Evolutionary conservation across 2,329 filamentous ascomycete genomes (phyloP).

Genomic region (Cercospora beticola): DNA sequence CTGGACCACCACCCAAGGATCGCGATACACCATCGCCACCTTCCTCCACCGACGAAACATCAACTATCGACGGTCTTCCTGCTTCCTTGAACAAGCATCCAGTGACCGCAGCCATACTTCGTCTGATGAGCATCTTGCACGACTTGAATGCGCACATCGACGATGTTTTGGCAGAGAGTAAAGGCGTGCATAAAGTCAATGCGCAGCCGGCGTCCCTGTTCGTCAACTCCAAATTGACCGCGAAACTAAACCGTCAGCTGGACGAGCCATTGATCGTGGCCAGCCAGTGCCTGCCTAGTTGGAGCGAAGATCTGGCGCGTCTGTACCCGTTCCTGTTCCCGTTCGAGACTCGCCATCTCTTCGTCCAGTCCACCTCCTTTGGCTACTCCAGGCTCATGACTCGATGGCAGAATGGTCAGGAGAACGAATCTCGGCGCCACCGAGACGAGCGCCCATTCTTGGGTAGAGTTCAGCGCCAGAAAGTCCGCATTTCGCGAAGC

Average conservation of each 20-base stretch:
- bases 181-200: conserved; percentile 62
- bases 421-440: conserved; percentile 75
- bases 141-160: conserved; percentile 91
- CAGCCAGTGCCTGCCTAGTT: conserved; percentile 90
- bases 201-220: conserved; percentile 88
- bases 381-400: conserved; percentile 97
- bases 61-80: conserved; percentile 62
- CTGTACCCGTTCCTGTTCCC: conserved; percentile 96
- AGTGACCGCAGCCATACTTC: conserved; percentile 81
- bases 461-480: conserved; percentile 88
- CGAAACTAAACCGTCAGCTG: conserved; percentile 93
- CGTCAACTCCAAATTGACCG: conserved; percentile 97
- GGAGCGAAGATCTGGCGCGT: conserved; percentile 92
- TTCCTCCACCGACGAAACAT: conserved; percentile 50
- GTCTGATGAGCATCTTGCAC: conserved; percentile 84
- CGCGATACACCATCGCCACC: conserved; percentile 57
- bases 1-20: conserved; percentile 77
- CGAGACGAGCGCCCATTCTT: conserved; percentile 89
- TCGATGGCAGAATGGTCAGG: conserved; percentile 91
- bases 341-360: conserved; percentile 94
- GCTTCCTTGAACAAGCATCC: conserved; percentile 79
- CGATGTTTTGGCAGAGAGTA: conserved; percentile 79
- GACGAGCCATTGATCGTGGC: conserved; percentile 97
- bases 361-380: conserved; percentile 96
- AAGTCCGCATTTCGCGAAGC: conserved; percentile 93